Evolutionary conservation across 371 early-diverging fungal species (phyloP).

Genomic region (Polyrhizophydium stewartii): DNA sequence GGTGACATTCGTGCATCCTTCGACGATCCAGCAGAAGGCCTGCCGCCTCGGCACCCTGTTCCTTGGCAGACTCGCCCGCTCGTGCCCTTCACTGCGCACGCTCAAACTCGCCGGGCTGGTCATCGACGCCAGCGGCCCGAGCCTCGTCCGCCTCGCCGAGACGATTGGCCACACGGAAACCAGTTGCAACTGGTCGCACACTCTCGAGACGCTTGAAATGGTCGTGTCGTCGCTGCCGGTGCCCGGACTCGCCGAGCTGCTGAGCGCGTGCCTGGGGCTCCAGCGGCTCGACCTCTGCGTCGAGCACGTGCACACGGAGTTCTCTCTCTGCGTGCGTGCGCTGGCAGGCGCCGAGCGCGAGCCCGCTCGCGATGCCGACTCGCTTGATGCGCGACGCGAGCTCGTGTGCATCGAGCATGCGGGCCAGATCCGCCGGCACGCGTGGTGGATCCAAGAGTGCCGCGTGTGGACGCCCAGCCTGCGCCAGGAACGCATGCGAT

Average conservation of each 20-base stretch:
- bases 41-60: no score
- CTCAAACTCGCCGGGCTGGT: no score
- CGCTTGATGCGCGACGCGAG: background rate
- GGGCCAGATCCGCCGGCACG: background rate
- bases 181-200: no score
- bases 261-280: background rate
- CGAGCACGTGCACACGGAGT: background rate
- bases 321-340: background rate
- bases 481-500: background rate
- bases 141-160: no score
- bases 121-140: no score
- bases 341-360: background rate
- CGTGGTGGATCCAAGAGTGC: background rate
- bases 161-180: no score
- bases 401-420: background rate
- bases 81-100: no score
- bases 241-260: background rate
- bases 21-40: no score
- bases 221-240: no score
- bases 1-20: no score
- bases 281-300: background rate
- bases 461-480: background rate
- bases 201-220: no score
- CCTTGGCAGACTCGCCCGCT: no score
- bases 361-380: background rate